These are phyloP conservation scores for Penicillium turbatum DNA, from an alignment of 495 filamentous ascomycete species.

Conservation along the genomic window DNA sequence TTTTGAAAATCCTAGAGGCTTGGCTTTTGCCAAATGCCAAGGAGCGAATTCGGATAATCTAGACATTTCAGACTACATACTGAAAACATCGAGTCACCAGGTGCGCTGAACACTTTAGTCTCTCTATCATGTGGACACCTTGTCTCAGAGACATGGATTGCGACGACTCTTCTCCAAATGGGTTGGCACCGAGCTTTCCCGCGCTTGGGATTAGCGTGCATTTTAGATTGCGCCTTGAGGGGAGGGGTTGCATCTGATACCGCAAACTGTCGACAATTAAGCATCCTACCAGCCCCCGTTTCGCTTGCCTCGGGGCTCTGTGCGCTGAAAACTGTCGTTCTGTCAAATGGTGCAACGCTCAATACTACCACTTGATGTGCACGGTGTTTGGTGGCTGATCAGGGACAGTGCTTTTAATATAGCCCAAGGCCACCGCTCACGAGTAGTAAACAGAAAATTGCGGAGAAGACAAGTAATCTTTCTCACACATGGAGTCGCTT, in stretches of 20 bases:
- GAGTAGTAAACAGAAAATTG: not conserved
- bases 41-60: not conserved
- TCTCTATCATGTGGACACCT: not conserved
- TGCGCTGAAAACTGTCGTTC: not conserved
- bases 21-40: no score
- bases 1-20: not conserved
- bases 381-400: constrained; percentile 4
- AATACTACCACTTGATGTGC: not conserved
- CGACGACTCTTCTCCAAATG: not conserved
- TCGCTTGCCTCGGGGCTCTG: not conserved
- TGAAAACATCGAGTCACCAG: no score
- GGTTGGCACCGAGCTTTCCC: not conserved
- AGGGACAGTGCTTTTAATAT: not conserved
- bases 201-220: not conserved
- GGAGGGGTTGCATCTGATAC: constrained; percentile 4
- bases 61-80: not conserved
- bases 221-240: constrained; percentile 3
- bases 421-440: not conserved
- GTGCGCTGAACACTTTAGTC: not conserved
- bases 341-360: not conserved
- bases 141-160: not conserved
- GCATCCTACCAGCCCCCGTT: constrained; percentile 1
- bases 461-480: not conserved
- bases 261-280: constrained; percentile 6
- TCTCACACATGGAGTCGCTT: not conserved